Base-by-base conservation (phyloP, 1,139 yeast species). In the Wickerhamomyces sp. region DNA sequence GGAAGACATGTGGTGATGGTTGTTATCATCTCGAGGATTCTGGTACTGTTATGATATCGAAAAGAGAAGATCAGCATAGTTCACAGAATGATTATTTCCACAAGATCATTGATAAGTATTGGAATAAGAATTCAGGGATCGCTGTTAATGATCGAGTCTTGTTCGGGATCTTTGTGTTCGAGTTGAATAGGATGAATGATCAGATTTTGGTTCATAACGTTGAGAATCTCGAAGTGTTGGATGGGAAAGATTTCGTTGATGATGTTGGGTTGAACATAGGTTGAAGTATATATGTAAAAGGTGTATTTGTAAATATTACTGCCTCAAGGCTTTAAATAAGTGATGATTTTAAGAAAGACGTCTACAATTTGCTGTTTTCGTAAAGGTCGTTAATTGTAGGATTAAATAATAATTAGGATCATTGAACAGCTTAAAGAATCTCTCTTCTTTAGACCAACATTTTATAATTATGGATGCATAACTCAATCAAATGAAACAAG, bases 131-230 rank as follows among this genome's bases (percentile, higher is more conserved):
- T 16, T 8, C 15, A 21, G 27, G 17, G n/a, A 31, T 23, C 10
- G 19, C 14, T 7, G 22, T 18, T 23, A 16, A 32, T 17, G 20
- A 32, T n/a, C 37, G 42, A 17, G 36, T 41, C 2, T 26, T 45
- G 35, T 36, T 31, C 33, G 96, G 96, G 1, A 62, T 82, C 8
- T 86, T 87, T 54, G 74, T 85, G 23, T 86, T 86, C 54, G 94
- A 84, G 49, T 66, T 87, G 41, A 75, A 71, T 51, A 65, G 66
- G 12, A 65, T 67, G 22, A 80, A 84, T 56, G 70, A 74, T 35
- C 54, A 66, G 41, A 74, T 87, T 17, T 38, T 68, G 21, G 85
- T 78, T n/a, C 91, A 86, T 54, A 80, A 88, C 1, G 70, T 87
- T 30, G 94, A 86, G 45, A 77, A 84, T 51, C 71, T 87, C 39